Evolutionary conservation across 2,329 filamentous ascomycete genomes (phyloP), one percentile per base, ranked within the genome.

Genomic region (Talaromyces sp.): DNA sequence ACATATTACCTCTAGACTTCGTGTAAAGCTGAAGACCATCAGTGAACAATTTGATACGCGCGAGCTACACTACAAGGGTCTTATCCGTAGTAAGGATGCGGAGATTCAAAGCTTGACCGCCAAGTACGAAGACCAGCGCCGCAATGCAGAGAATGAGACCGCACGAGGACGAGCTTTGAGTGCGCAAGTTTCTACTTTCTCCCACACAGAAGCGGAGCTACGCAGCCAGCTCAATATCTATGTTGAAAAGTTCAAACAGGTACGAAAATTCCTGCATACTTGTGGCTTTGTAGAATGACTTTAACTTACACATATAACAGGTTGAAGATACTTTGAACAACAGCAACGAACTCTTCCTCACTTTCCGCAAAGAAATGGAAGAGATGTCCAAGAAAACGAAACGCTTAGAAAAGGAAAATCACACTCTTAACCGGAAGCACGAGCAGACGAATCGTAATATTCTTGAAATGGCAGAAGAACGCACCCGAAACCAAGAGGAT

Each of bases 361-460:
- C 94, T 1, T 97, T 97, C 76, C 86, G 93, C 49, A 97, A 96
- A 77, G 94, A 97, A 75, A 97, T 97, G 92, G 94, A 97, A 75
- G 94, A 97, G 69, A 97, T 97, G 92, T 96, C 92, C 1, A 97
- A 97, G 78, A 97, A 97, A 78, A 96, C 93, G 5, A 97, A 97
- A 75, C 87, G 91, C 22, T 80, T 99, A 48, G 94, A 99, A 73
- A 96, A 96, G 75, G 94, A 99, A 69, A 97, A 99, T 66, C 88
- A 94, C 64, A 88, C 85, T 16, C 82, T 96, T 47, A 96, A 91
- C 61, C 86, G 93, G 51, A 96, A 97, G 74, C 93, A 97, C 72
- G 92, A 97, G 65, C 86, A 90, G 43, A 95, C 92, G 22, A 94
- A 94, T 67, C 87, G 90, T 61, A 97, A 96, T 73, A 97, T 99